Conservation (phyloP, 2,329 filamentous ascomycete genomes). For the Diaporthe destruens region DNA sequence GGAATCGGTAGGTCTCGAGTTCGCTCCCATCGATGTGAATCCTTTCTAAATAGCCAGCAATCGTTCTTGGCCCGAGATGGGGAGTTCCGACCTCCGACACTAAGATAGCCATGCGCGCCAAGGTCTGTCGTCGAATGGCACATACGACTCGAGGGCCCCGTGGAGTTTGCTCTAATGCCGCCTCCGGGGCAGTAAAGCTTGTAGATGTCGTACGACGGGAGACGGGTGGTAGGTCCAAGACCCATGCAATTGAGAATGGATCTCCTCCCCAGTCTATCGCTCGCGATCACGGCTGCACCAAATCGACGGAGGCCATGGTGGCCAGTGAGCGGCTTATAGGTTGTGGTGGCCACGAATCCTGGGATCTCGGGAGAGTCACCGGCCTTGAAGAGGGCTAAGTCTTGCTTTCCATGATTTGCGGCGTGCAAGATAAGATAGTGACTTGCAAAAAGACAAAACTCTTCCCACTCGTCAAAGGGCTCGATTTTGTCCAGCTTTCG, state of each 20-base stretch:
- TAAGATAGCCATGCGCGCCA: constrained; percentile 67
- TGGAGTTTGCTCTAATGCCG: constrained; percentile 39
- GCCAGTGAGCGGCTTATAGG: constrained; percentile 54
- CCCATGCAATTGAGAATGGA: constrained; percentile 61
- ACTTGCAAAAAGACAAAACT: constrained; percentile 85
- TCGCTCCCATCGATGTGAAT: constrained; percentile 69
- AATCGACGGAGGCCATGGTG: constrained; percentile 68
- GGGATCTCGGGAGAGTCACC: constrained; percentile 13
- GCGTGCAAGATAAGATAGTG: constrained; percentile 88
- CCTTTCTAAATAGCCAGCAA: constrained; percentile 79
- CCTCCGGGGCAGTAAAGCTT: constrained; percentile 42
- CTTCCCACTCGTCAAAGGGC: constrained; percentile 96
- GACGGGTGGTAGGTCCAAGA: constrained; percentile 58
- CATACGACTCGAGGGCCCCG: constrained; percentile 66
- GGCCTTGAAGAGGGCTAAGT: background rate
- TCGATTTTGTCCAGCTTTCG: constrained; percentile 76
- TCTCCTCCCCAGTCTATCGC: constrained; percentile 55
- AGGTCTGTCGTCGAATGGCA: constrained; percentile 83
- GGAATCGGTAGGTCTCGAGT: constrained; percentile 75
- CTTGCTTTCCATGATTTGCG: constrained; percentile 50
- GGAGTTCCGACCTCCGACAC: constrained; percentile 84
- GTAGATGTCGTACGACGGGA: constrained; percentile 66
- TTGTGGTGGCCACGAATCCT: constrained; percentile 41
- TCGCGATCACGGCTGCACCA: constrained; percentile 64
- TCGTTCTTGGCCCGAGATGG: constrained; percentile 77